Evolutionary conservation across 2,329 filamentous ascomycete species (phyloP).

Genomic region (Coniochaeta prunicola): DNA sequence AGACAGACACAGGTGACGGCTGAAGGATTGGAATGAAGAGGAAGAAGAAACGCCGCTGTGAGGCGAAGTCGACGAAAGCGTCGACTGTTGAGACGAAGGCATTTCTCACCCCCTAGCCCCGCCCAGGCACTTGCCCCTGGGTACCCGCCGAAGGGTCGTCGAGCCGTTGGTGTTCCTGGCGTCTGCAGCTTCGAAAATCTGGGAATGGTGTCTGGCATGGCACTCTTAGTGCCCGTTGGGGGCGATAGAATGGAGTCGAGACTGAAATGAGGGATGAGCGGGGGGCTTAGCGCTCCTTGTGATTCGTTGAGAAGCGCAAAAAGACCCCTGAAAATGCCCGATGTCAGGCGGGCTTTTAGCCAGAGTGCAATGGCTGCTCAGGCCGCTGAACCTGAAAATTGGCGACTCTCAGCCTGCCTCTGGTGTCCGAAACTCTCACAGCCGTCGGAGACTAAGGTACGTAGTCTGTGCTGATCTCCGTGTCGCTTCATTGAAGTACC

Average conservation of each 20-base stretch:
- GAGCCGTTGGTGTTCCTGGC: not conserved
- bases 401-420: too few species aligned
- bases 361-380: too few species aligned
- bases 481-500: not conserved
- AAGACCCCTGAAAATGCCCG: not conserved
- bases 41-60: not conserved
- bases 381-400: not conserved
- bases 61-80: not conserved
- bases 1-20: conserved; percentile 22
- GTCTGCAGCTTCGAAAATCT: not conserved
- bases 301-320: not conserved
- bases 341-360: not conserved
- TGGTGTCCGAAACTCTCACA: not conserved
- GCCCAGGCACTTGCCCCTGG: not conserved
- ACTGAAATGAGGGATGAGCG: not conserved
- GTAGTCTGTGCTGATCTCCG: not conserved
- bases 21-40: not conserved
- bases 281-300: not conserved
- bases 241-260: not conserved
- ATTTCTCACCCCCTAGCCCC: not conserved
- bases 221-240: not conserved
- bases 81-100: not conserved
- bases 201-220: not conserved
- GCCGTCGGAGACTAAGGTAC: not conserved
- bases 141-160: too few species aligned